Conservation (phyloP, 768 basidiomycete genomes). For the Lactarius indigo region DNA sequence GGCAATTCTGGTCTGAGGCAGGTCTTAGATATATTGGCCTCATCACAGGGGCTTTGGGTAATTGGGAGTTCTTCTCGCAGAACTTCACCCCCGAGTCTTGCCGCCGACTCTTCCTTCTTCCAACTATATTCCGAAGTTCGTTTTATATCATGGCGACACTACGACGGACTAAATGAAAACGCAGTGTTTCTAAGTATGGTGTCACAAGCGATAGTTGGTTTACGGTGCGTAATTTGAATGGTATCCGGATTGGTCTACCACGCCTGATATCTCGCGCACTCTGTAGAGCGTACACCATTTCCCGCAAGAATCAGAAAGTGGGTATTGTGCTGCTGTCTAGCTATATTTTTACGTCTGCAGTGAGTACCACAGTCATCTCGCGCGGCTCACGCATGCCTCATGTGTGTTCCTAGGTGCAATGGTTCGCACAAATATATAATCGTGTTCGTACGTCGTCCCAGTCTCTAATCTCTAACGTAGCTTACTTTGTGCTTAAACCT, state of each 20-base stretch:
- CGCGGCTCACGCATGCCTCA: neutral
- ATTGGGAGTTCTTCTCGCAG: slow-evolving; percentile 53
- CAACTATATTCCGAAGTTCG: slow-evolving; percentile 61
- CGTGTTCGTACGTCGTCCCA: slow-evolving; percentile 42
- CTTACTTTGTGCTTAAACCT: slow-evolving; percentile 20
- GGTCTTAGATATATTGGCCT: slow-evolving; percentile 42
- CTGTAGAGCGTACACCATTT: slow-evolving; percentile 53
- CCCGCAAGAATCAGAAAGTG: slow-evolving; percentile 42
- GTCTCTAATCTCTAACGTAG: neutral
- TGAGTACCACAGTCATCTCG: slow-evolving; percentile 35
- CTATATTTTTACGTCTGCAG: slow-evolving; percentile 44
- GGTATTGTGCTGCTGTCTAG: slow-evolving; percentile 39
- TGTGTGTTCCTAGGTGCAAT: slow-evolving; percentile 41
- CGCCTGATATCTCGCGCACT: neutral
- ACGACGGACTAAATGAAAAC: slow-evolving; percentile 4
- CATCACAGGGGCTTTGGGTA: slow-evolving; percentile 45
- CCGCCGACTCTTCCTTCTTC: slow-evolving; percentile 45
- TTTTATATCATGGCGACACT: neutral
- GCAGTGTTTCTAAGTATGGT: slow-evolving; percentile 59
- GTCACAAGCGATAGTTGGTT: slow-evolving; percentile 60
- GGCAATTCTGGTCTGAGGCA: neutral
- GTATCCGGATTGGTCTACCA: neutral
- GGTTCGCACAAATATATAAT: slow-evolving; percentile 51
- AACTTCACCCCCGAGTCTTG: slow-evolving; percentile 48
- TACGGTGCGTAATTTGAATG: slow-evolving; percentile 41